phyloP scores from a whole-genome alignment of 495 filamentous ascomycete species.

The Terfezia boudieri region DNA sequence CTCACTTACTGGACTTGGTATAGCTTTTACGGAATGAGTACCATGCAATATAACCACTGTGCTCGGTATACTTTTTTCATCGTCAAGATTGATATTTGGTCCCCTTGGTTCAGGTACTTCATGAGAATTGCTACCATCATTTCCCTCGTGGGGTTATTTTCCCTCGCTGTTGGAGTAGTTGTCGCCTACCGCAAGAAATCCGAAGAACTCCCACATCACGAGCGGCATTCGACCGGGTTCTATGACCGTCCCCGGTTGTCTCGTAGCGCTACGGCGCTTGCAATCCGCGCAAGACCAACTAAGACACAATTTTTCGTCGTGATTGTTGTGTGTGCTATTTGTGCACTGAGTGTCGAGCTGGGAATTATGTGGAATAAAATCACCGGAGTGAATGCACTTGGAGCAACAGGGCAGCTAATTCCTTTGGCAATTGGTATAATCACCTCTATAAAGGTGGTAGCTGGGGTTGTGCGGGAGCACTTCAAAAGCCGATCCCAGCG shows the following conservation, averaged over 20 bases:
- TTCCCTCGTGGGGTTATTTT: neutral
- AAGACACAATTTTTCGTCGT: neutral
- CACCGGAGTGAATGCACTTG: constrained; percentile 4
- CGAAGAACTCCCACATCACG: neutral
- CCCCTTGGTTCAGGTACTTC: constrained; percentile 8
- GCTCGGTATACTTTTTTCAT: constrained; percentile 7
- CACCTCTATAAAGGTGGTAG: neutral
- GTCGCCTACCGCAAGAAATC: neutral
- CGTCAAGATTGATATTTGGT: constrained; percentile 3
- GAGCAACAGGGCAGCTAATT: constrained; percentile 11
- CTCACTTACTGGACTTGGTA: constrained; percentile 11
- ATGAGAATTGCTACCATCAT: neutral
- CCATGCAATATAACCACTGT: constrained; percentile 4
- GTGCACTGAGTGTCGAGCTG: constrained; percentile 7
- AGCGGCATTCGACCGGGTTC: neutral
- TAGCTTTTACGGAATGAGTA: constrained; percentile 8
- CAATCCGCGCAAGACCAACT: neutral
- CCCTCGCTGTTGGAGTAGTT: neutral
- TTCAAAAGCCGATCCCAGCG: neutral
- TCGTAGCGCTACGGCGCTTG: neutral
- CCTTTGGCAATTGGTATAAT: constrained; percentile 10
- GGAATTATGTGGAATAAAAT: constrained; percentile 11
- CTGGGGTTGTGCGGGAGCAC: neutral
- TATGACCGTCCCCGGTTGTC: neutral
- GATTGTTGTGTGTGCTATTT: constrained; percentile 3